Base-by-base conservation (phyloP, 1,284 basidiomycete species). In the Flammula alnicola region DNA sequence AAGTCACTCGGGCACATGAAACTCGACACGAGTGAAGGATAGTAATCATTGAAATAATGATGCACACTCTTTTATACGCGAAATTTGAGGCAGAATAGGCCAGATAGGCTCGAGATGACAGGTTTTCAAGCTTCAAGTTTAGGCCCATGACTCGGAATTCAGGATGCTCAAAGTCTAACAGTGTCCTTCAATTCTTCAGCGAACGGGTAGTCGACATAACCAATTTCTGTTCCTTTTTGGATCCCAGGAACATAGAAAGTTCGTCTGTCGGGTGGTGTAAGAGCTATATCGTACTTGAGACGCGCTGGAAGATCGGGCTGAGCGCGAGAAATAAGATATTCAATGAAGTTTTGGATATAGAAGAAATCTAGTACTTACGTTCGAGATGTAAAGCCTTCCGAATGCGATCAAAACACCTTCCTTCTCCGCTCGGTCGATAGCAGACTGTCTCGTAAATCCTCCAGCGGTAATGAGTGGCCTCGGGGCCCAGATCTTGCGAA, bases 361-460 rank as follows among this genome's bases (percentile, higher is more conserved):
- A 27, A 12, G 9, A 31, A 16, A 12, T 27, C 3, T 7, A 16
- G 35, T 23, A 29, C 47, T 31, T 41, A 75, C 70, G 50, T 76
- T 75, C 3, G 71, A 62, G 51, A 81, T 78, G 56, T 74, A 82
- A 37, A 60, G 64, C 19, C 79, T 61, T 1, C 79, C 80, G 52
- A 78, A 75, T 0, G 71, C 75, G 26, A 80, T 63, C 27, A 77
- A 16, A 51, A 73, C 57, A 51, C 65, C 59, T 56, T 56, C 51
- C 60, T 60, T 33, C 50, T 67, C 65, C 0, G 62, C 62, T 2
- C 22, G 36, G 32, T 39, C 52, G 4, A 57, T 49, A 9, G 60
- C 67, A 7, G 30, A 48, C 8, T 55, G 54, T 5, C 60, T 46
- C 2, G 51, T 60, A 40, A 60, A 65, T 22, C 74, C 75, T 12